phyloP scores from a whole-genome alignment of 140 eudicot genomes.

The Erigeron philadelphicus region DNA sequence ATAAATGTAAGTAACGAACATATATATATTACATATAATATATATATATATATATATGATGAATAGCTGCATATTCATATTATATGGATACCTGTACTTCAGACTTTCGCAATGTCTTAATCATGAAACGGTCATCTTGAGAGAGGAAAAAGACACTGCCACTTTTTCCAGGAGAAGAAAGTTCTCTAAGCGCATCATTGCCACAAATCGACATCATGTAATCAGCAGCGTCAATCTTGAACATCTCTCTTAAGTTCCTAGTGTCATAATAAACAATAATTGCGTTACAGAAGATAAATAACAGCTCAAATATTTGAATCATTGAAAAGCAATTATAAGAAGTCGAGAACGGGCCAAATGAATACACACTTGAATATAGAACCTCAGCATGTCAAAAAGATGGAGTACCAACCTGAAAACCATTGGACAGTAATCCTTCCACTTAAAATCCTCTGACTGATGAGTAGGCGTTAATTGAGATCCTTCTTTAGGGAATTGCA shows the following conservation, averaged over 20 bases:
- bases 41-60: constrained; percentile 7
- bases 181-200: constrained; percentile 86
- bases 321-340: not conserved
- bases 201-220: constrained; percentile 99
- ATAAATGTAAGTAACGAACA: not conserved
- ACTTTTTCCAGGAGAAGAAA: constrained; percentile 99
- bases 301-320: not conserved
- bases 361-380: constrained; percentile 1
- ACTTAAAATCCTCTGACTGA: constrained; percentile 89
- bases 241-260: constrained; percentile 94
- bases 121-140: constrained; percentile 95
- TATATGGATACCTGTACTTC: constrained; percentile 73
- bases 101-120: constrained; percentile 76
- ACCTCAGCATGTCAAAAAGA: not conserved
- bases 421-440: constrained; percentile 99
- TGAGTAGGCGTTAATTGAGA: constrained; percentile 92
- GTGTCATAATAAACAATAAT: constrained; percentile 3
- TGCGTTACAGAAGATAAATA: constrained; percentile 9
- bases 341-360: not conserved
- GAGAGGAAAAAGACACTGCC: constrained; percentile 93
- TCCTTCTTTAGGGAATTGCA: constrained; percentile 87
- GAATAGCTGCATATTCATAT: constrained; percentile 10
- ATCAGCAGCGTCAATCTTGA: constrained; percentile 92
- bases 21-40: no score
- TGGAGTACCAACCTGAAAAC: constrained; percentile 78